Percentiles rank a stretch among this genome's conserved stretches.
phyloP scores from a whole-genome alignment of 1,139 yeast genomes.

The Candida dubliniensis region DNA sequence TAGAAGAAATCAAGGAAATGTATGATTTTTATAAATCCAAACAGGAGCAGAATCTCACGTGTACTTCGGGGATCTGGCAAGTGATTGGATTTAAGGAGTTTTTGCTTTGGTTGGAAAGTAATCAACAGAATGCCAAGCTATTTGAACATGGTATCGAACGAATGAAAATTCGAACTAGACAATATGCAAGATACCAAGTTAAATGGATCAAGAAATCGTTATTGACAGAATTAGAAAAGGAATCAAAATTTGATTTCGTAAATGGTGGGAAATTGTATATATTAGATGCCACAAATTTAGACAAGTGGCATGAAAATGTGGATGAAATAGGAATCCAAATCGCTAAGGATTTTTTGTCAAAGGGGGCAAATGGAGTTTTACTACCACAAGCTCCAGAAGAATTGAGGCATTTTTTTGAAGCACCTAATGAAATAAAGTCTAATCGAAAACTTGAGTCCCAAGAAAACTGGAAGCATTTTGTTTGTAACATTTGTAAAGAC shows the following conservation, averaged over 20 bases:
- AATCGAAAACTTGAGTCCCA: constrained; percentile 39
- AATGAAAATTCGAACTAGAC: constrained; percentile 84
- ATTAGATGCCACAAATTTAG: constrained; percentile 74
- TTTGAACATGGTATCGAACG: constrained; percentile 56
- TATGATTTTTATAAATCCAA: constrained; percentile 37
- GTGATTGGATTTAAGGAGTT: constrained; percentile 96
- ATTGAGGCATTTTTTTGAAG: constrained; percentile 32
- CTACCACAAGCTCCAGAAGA: constrained; percentile 44
- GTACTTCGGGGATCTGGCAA: constrained; percentile 85
- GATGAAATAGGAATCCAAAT: constrained; percentile 54
- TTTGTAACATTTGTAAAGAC: constrained; percentile 68
- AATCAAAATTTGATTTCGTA: constrained; percentile 44
- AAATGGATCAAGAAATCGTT: constrained; percentile 85
- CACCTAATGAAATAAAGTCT: constrained; percentile 29
- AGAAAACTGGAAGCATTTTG: constrained; percentile 65
- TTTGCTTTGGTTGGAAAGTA: constrained; percentile 64
- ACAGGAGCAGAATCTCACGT: constrained; percentile 25
- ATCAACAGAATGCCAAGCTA: constrained; percentile 14
- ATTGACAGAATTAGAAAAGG: constrained; percentile 59
- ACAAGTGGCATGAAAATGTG: constrained; percentile 60
- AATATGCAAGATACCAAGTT: constrained; percentile 86
- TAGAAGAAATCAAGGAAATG: constrained; percentile 65
- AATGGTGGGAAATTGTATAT: constrained; percentile 67
- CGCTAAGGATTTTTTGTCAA: constrained; percentile 35
- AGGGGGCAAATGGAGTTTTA: constrained; percentile 22